Evolutionary conservation across 1,139 yeast species (phyloP), one percentile per base, ranked within the genome.

Genomic region (Kodamaea suecica): DNA sequence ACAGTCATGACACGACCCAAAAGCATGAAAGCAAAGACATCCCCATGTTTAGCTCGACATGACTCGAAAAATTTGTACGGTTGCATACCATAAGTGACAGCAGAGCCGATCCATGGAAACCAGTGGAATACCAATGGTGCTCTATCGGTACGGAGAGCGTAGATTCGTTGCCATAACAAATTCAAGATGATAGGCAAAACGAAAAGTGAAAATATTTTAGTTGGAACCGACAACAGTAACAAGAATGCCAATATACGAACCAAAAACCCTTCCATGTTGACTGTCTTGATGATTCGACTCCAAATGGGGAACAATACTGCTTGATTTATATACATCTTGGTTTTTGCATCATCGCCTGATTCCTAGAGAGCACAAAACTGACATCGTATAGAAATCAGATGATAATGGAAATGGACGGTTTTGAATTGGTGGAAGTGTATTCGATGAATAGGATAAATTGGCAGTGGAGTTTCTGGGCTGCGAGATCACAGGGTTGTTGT

Each of bases 31-130:
- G 97, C 80, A 56, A 88, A 92, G 35, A 86, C 84, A 59, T 92
- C 97, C 44, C 98, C 98, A 54, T 90, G 77, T 56, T 85, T 80
- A 46, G 70, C 55, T 47, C 88, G 83, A 60, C 94, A 84, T 32
- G 72, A 67, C 46, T 76, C 83, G 52, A 92, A 92, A 59, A 92
- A 92, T 40, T 77, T 84, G 57, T 88, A 92, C 14, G 97, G 98
- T 48, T 81, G 81, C 81, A 80, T 84, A 50, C 97, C 98, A 56
- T 86, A 92, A 5, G 73, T 63, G 27, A 84, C 77, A 20, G 97
- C 94, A 24, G 94, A 82, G 29, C 98, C 98, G 33, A 90, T 68
- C 95, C 97, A 88, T 20, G 98, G 98, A 42, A 92, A 67, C 84
- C 88, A 82, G 65, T 92, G 84, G 56, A 85, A 86, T 7, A 87